Evolutionary conservation across 1,139 yeast species (phyloP).

Genomic region (Protomyces lactucae-debilis): DNA sequence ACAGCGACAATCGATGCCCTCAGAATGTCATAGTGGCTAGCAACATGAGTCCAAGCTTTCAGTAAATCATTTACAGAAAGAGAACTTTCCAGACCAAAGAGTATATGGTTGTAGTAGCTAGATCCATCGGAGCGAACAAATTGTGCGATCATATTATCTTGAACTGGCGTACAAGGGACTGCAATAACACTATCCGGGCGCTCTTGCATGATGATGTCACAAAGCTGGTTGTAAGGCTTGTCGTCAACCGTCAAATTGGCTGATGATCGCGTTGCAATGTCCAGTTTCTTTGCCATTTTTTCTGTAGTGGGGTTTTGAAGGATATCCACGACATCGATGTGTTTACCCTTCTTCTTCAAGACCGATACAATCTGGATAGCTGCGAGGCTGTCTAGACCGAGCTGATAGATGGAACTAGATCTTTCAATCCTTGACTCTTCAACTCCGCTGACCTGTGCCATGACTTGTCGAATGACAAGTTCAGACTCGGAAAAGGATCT

Average conservation of each 20-base stretch:
- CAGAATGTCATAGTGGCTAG: slow-evolving; percentile 30
- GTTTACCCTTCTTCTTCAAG: slow-evolving; percentile 8
- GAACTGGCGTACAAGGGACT: slow-evolving; percentile 33
- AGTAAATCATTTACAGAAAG: slow-evolving; percentile 4
- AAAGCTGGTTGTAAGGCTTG: background rate
- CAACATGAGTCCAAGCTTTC: slow-evolving; percentile 28
- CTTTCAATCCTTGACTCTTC: background rate
- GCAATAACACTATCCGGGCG: background rate
- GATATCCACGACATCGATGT: slow-evolving; percentile 30
- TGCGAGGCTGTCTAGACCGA: slow-evolving; percentile 34
- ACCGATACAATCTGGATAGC: slow-evolving; percentile 31
- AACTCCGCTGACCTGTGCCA: slow-evolving; percentile 28
- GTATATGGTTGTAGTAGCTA: slow-evolving; percentile 32
- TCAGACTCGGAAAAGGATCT: background rate
- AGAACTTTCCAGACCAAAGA: slow-evolving; percentile 26
- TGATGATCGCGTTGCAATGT: background rate
- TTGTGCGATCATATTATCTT: slow-evolving; percentile 33
- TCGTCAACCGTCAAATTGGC: background rate
- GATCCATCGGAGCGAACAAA: slow-evolving; percentile 30
- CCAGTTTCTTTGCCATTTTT: slow-evolving; percentile 4
- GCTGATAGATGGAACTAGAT: slow-evolving; percentile 29
- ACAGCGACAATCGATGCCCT: slow-evolving; percentile 32
- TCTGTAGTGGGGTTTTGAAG: slow-evolving; percentile 26
- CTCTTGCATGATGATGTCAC: background rate
- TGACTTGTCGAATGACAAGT: slow-evolving; percentile 19